Evolutionary conservation across 495 filamentous ascomycete genomes (phyloP).

Genomic region (Tuber borchii): DNA sequence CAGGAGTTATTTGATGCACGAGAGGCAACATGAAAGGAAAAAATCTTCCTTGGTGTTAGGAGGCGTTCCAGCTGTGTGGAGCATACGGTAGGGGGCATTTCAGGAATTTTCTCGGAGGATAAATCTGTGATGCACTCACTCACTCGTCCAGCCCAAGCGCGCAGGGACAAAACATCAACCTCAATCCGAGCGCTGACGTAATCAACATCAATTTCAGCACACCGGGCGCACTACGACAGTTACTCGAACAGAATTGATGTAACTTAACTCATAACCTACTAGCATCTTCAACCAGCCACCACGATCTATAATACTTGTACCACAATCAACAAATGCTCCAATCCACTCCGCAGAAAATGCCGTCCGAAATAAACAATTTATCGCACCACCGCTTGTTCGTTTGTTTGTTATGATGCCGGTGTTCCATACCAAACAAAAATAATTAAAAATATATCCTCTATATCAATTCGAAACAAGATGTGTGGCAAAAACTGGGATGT

Average conservation of each 20-base stretch:
- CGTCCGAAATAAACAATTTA: constrained; percentile 1
- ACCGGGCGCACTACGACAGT: neutral
- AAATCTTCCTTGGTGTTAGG: neutral
- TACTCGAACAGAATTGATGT: neutral
- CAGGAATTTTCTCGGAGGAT: neutral
- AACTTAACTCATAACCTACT: neutral
- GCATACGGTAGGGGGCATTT: neutral
- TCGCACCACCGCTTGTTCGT: neutral
- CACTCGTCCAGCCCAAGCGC: neutral
- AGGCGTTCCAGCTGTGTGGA: neutral
- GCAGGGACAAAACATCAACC: neutral
- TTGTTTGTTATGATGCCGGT: neutral
- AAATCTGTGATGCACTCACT: neutral
- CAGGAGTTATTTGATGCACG: neutral
- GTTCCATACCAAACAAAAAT: constrained; percentile 1
- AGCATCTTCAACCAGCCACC: neutral
- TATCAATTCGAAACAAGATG: constrained; percentile 1
- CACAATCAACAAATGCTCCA: neutral
- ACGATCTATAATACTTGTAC: neutral
- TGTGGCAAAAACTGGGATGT: neutral
- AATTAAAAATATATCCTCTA: neutral
- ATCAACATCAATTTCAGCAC: neutral
- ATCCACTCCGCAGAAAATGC: neutral
- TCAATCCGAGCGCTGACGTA: neutral
- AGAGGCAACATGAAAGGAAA: neutral